phyloP scores from a whole-genome alignment of 352 stramenopile species.

The Pythium scleroteichum region DNA sequence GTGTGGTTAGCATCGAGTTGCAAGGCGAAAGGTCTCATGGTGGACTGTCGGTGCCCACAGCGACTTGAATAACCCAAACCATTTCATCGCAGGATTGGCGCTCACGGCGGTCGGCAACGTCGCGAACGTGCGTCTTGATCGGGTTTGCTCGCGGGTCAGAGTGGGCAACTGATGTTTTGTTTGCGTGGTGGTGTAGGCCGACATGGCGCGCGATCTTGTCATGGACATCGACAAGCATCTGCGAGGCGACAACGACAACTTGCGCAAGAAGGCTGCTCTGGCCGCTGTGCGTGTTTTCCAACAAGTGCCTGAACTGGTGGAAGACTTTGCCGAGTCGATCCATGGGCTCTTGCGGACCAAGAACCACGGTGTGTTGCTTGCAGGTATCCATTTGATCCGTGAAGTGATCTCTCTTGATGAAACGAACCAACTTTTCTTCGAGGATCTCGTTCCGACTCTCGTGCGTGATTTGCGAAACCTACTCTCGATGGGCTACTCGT shows the following conservation, averaged over 20 bases:
- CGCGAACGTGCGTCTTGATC: conserved; percentile 72
- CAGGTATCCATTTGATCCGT: conserved; percentile 96
- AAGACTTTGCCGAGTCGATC: conserved; percentile 98
- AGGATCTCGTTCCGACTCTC: conserved; percentile 71
- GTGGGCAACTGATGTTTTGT: neutral
- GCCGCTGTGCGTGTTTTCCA: conserved; percentile 91
- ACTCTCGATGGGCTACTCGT: conserved; percentile 96
- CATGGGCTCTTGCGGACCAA: conserved; percentile 93
- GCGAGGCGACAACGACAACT: conserved; percentile 91
- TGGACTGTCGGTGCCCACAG: conserved; percentile 25
- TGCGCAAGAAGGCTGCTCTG: conserved; percentile 98
- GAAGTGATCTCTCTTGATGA: conserved; percentile 88
- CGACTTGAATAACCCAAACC: conserved; percentile 93
- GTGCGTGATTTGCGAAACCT: conserved; percentile 94
- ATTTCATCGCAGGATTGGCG: conserved; percentile 96
- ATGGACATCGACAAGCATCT: conserved; percentile 98
- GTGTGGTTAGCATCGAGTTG: too few relatives aligned
- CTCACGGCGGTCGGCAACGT: conserved; percentile 98
- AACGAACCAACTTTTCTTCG: conserved; percentile 76
- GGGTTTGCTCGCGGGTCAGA: neutral
- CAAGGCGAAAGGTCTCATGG: neutral
- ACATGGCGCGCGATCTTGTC: conserved; percentile 98
- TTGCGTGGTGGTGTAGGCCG: conserved; percentile 49
- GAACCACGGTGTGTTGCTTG: conserved; percentile 97
- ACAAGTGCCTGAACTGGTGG: conserved; percentile 97